Conservation (phyloP, 2,329 filamentous ascomycete genomes). For the Podosphaera fusca region DNA sequence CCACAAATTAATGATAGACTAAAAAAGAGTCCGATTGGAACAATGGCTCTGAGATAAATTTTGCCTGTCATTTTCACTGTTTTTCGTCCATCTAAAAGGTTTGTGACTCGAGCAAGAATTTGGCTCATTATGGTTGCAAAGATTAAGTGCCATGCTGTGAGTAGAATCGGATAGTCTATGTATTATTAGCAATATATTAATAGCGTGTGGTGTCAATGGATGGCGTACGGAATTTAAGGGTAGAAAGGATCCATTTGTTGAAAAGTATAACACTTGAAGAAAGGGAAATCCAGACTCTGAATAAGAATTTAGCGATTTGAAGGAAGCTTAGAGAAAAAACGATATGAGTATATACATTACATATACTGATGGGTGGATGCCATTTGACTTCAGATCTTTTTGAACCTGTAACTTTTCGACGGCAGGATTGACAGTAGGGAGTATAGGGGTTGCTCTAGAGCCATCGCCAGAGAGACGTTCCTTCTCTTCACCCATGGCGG, state of each 20-base stretch:
- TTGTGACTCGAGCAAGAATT: slow-evolving; percentile 72
- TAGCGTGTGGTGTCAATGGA: background rate
- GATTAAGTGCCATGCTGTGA: slow-evolving; percentile 86
- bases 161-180: slow-evolving; percentile 47
- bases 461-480: slow-evolving; percentile 61
- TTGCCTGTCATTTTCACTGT: slow-evolving; percentile 91
- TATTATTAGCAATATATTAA: slow-evolving; percentile 13
- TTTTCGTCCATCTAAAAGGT: slow-evolving; percentile 77
- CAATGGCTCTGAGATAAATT: slow-evolving; percentile 78
- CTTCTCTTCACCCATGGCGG: slow-evolving; percentile 54
- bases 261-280: slow-evolving; percentile 92
- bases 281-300: slow-evolving; percentile 72
- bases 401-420: slow-evolving; percentile 32
- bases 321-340: background rate
- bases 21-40: slow-evolving; percentile 91
- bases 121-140: slow-evolving; percentile 94
- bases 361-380: slow-evolving; percentile 46
- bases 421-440: slow-evolving; percentile 54
- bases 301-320: slow-evolving; percentile 4
- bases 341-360: slow-evolving; percentile 32
- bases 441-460: slow-evolving; percentile 35
- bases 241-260: slow-evolving; percentile 96
- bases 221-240: slow-evolving; percentile 54
- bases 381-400: slow-evolving; percentile 22
- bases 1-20: slow-evolving; percentile 88